Base-by-base conservation (phyloP, 352 stramenopile genomes). In the Phytophthora hybrid region DNA sequence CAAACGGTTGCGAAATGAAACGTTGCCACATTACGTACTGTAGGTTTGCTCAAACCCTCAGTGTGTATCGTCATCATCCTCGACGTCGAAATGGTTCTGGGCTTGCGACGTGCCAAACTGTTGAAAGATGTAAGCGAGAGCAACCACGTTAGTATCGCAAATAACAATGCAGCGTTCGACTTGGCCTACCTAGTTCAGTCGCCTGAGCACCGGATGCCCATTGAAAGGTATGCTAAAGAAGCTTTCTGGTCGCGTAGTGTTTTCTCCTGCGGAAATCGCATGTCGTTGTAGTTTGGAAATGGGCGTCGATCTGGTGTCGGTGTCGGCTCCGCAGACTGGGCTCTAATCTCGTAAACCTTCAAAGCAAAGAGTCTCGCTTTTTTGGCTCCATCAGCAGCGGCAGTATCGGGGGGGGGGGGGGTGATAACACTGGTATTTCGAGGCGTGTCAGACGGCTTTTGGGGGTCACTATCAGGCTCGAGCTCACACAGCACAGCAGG, bases 21-120 rank as follows among this genome's bases (percentile, higher is more conserved):
- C 41, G 14, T 19, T 47, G 41, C 41, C 19, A n/a, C 41, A 19
- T 47, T 19, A 47, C 19, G 41, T 47, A 47, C 10, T 19, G 19
- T 47, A 47, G 41, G 41, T 47, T 47, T 47, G 10, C 3, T 47
- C 41, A 41, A 41, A 47, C 41, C 41, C 11, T 47, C 41, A 47
- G 41, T 47, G 41, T 47, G 41, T 47, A 1, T 47, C 41, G 5
- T 1, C 13, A 47, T 47, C 41, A 47, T 47, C 41, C 41, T 47
- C 41, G 41, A 47, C 41, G 41, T 47, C 41, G 41, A 47, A 47
- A 47, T 47, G 41, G 41, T 47, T 47, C 41, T 47, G 41, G 41
- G 41, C 41, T 47, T 47, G 41, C 13, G 41, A 47, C 16, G 13
- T 47, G 41, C 11, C 41, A 47, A 47, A 47, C 41, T 47, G 41